Conservation (phyloP, 768 basidiomycete genomes). For the Rhodotorula paludigena region DNA sequence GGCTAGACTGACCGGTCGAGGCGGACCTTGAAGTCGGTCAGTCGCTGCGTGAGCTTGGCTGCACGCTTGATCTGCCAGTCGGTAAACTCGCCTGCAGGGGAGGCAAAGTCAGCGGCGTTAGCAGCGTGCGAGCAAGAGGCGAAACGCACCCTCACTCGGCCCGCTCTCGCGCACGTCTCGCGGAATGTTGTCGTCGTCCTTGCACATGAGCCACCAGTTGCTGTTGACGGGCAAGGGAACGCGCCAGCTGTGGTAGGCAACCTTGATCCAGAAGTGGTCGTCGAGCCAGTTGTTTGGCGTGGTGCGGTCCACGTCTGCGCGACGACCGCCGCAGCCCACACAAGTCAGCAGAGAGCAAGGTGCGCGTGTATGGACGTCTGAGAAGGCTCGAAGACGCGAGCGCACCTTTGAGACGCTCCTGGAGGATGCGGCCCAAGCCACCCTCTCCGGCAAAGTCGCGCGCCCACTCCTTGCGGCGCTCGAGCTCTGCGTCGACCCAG, state of each 20-base stretch:
- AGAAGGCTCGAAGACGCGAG: slow-evolving; percentile 21
- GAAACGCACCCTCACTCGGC: slow-evolving; percentile 22
- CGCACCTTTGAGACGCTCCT: slow-evolving; percentile 67
- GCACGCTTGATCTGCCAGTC: slow-evolving; percentile 81
- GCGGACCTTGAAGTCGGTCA: slow-evolving; percentile 63
- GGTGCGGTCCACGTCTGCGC: slow-evolving; percentile 66
- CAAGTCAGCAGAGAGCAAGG: too few relatives aligned
- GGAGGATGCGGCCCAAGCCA: slow-evolving; percentile 64
- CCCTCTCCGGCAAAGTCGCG: slow-evolving; percentile 59
- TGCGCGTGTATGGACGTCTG: neutral
- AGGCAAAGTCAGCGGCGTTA: neutral
- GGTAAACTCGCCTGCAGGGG: slow-evolving; percentile 51
- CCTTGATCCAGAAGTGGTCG: slow-evolving; percentile 84
- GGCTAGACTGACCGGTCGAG: slow-evolving; percentile 32
- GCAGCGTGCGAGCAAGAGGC: neutral
- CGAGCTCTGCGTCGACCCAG: slow-evolving; percentile 54
- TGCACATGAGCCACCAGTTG: slow-evolving; percentile 91
- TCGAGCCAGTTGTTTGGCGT: slow-evolving; percentile 91
- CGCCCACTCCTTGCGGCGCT: slow-evolving; percentile 58
- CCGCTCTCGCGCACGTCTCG: slow-evolving; percentile 38
- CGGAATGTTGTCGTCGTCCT: slow-evolving; percentile 66
- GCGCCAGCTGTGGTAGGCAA: slow-evolving; percentile 82
- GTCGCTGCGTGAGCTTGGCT: slow-evolving; percentile 70
- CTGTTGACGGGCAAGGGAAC: slow-evolving; percentile 80
- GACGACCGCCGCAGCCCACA: neutral